phyloP scores from a whole-genome alignment of 352 stramenopile genomes.

The Phytophthora quininea region DNA sequence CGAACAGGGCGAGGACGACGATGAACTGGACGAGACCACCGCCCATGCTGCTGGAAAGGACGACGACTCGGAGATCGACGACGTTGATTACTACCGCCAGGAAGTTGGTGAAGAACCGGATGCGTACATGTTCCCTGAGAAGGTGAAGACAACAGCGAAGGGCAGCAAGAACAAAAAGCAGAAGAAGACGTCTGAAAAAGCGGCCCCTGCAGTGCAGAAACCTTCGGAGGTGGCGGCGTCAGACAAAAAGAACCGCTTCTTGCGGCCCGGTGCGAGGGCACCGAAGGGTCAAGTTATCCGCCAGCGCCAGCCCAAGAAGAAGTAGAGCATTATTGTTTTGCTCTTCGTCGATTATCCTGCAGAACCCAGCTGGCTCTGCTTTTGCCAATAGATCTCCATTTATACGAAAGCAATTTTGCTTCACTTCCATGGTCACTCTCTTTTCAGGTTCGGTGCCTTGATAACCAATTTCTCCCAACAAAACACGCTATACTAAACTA shows the following conservation, averaged over 20 bases:
- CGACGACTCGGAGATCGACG: conserved; percentile 72
- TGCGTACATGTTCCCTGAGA: conserved; percentile 78
- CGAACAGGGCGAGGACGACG: conserved; percentile 55
- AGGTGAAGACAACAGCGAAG: conserved; percentile 18
- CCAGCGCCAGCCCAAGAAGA: conserved; percentile 59
- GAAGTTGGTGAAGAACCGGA: conserved; percentile 85
- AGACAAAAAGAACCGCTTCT: conserved; percentile 70
- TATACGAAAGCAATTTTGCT: background rate
- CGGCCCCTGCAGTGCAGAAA: conserved; percentile 39
- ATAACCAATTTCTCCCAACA: conserved; percentile 37
- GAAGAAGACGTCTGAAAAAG: conserved; percentile 37
- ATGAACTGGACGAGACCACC: conserved; percentile 48
- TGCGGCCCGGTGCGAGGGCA: conserved; percentile 36
- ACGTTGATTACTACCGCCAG: conserved; percentile 85
- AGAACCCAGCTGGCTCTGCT: background rate
- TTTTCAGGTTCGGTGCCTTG: conserved; percentile 28
- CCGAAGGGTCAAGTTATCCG: conserved; percentile 70
- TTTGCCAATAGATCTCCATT: conserved; percentile 36
- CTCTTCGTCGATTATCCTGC: background rate
- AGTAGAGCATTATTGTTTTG: conserved; percentile 17
- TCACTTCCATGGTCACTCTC: conserved; percentile 13
- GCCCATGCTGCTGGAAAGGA: conserved; percentile 33
- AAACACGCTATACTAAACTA: conserved; percentile 44
- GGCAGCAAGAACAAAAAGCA: conserved; percentile 51
- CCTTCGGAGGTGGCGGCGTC: conserved; percentile 64